Evolutionary conservation across 2,329 filamentous ascomycete species (phyloP), one percentile per base, ranked within the genome.

Genomic region (Cladobotryum protrusum): DNA sequence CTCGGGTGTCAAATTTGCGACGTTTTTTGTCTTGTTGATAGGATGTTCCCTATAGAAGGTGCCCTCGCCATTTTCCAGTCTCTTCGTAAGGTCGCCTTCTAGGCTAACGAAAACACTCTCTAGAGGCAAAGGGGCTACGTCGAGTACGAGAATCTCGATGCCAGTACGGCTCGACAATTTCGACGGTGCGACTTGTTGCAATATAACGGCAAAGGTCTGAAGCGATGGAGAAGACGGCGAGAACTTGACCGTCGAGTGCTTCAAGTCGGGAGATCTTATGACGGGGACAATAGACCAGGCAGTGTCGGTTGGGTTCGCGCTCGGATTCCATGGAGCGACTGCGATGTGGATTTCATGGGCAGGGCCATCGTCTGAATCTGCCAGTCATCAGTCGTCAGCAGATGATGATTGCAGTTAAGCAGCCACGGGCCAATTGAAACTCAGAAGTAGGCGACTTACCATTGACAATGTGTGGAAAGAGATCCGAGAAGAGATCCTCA

Each of bases 221-320:
- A 95, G 79, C 45, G 80, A 85, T 52, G 79, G 76, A 47, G 82
- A 95, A 43, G 77, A 78, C 0, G 87, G 80, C 12, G 87, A 86
- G 59, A 92, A 86, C 54, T 91, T 84, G 36, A 96, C 77, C 1
- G 88, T 95, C 5, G 87, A 89, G 56, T 86, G 81, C 15, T 87
- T 79, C 40, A 90, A 75, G 9, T 79, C 77, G 40, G 81, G 75
- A 39, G 83, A 83, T 56, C 76, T 73, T 18, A 76, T 76, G 52
- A 95, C 81, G 1, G 92, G 88, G 33, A 97, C 79, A 45, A 97
- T 80, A 7, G 89, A 89, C 93, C 93, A 99, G 43, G 79, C 77
- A 15, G 82, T 79, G 51, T 83, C 81, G 62, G 86, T 75, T 17
- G 79, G 69, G 5, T 70, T 72, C 34, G 74, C 66, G 48, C 71